These are phyloP conservation scores for Raphanus raphanistrum DNA, from an alignment of 345 rosid species.

Conservation along the genomic window DNA sequence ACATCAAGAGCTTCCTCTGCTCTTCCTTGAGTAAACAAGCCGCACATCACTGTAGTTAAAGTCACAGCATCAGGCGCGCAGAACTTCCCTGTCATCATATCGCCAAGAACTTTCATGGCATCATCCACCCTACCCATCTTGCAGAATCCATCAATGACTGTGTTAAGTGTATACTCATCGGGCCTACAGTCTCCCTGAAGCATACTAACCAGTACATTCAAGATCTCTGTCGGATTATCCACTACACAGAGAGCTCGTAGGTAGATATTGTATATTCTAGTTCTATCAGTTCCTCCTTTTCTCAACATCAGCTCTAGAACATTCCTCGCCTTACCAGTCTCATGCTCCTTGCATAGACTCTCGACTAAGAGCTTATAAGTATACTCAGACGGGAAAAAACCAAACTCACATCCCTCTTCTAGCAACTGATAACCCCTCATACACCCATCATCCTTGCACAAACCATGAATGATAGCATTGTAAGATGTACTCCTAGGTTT, in stretches of 20 bases:
- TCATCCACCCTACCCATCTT: conserved; percentile 72
- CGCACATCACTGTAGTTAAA: conserved; percentile 61
- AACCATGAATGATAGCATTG: conserved; percentile 74
- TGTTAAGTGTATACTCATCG: conserved; percentile 77
- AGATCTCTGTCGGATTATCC: conserved; percentile 63
- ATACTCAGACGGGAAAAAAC: conserved; percentile 66
- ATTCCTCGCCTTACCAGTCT: conserved; percentile 52
- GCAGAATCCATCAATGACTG: conserved; percentile 75
- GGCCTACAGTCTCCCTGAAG: conserved; percentile 70
- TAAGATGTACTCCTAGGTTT: conserved; percentile 60
- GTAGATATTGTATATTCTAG: conserved; percentile 73
- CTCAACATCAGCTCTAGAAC: conserved; percentile 62
- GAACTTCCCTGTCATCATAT: conserved; percentile 75
- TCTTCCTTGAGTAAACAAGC: conserved; percentile 62
- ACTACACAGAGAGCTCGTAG: conserved; percentile 63
- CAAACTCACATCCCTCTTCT: conserved; percentile 65
- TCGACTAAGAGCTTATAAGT: conserved; percentile 73
- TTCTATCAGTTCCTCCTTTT: conserved; percentile 53
- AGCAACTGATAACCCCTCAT: conserved; percentile 82
- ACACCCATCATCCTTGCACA: conserved; percentile 68
- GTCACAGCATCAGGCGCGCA: conserved; percentile 74
- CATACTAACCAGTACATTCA: conserved; percentile 72
- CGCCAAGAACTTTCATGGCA: conserved; percentile 65
- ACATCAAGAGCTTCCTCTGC: conserved; percentile 58
- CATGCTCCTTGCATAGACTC: conserved; percentile 62